phyloP scores from a whole-genome alignment of 106 monocot species.

The Allium sativum region DNA sequence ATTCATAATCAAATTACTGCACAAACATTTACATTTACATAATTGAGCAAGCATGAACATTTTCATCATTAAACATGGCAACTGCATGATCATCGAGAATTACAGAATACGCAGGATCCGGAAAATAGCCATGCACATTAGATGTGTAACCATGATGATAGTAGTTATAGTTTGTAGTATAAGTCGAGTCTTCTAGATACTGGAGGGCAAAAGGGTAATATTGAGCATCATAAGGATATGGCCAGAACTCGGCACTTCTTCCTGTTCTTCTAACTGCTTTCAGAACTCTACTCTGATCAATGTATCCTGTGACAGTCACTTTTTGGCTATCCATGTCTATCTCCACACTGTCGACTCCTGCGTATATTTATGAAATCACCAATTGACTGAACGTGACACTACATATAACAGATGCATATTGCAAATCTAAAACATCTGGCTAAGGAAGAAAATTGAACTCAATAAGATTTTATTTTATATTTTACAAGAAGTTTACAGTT shows the following conservation, averaged over 20 bases:
- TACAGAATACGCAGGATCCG: constrained; percentile 25
- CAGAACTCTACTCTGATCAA: constrained; percentile 46
- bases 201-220: constrained; percentile 40
- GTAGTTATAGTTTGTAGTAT: constrained; percentile 37
- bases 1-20: neutral
- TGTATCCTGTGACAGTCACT: constrained; percentile 73
- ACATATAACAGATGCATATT: no score
- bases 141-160: constrained; percentile 52
- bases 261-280: constrained; percentile 69
- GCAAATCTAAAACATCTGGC: no score
- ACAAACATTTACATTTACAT: constrained; percentile 27
- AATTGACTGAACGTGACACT: no score
- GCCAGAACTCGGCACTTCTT: constrained; percentile 75
- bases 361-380: no score
- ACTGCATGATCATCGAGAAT: constrained; percentile 32
- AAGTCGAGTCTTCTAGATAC: constrained; percentile 42
- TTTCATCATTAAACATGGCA: constrained; percentile 60
- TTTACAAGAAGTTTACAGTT: no score
- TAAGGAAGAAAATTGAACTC: no score
- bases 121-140: constrained; percentile 35
- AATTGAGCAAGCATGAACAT: constrained; percentile 59
- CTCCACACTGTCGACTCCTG: constrained; percentile 62
- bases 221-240: constrained; percentile 35
- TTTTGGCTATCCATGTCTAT: constrained; percentile 69
- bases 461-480: no score